Evolutionary conservation across 495 filamentous ascomycete species (phyloP).

Genomic region (Massariosphaeria phaeospora): DNA sequence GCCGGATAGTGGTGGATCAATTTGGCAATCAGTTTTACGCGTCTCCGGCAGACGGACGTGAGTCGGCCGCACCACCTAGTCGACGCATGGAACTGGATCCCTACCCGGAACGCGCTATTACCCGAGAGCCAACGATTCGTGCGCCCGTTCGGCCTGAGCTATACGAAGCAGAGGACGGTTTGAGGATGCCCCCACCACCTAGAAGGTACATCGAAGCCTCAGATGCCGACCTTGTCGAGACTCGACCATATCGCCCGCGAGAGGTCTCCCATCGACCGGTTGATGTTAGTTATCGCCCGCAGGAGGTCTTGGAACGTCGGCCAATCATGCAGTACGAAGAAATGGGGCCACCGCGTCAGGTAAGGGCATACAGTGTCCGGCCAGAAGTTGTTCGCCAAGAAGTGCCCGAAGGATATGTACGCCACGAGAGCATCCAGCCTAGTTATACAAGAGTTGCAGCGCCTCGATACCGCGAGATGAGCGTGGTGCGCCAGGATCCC

Average conservation of each 20-base stretch:
- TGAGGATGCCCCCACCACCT: conserved; percentile 39
- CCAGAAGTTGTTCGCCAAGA: conserved; percentile 32
- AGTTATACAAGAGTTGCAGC: conserved; percentile 18
- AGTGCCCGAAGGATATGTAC: conserved; percentile 19
- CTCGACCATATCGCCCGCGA: conserved; percentile 49
- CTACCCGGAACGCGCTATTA: conserved; percentile 33
- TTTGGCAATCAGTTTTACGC: conserved; percentile 40
- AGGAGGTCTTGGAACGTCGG: conserved; percentile 23
- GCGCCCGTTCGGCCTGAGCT: conserved; percentile 24
- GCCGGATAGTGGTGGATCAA: conserved; percentile 39
- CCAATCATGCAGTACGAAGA: conserved; percentile 30
- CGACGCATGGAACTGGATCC: conserved; percentile 28
- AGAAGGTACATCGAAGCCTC: conserved; percentile 52
- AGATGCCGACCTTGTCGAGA: conserved; percentile 45
- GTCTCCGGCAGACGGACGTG: conserved; percentile 26
- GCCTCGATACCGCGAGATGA: conserved; percentile 31
- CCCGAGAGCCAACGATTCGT: conserved; percentile 26
- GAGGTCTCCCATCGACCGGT: conserved; percentile 47
- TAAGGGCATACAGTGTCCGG: conserved; percentile 34
- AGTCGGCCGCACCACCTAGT: conserved; percentile 35
- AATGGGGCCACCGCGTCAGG: conserved; percentile 32
- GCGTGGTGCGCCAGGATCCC: conserved; percentile 19
- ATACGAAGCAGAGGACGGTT: conserved; percentile 33
- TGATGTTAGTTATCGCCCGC: conserved; percentile 36
- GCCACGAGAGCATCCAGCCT: conserved; percentile 32